A percentile compares a stretch with the other conserved stretches of the same genome.
Conservation (phyloP, 192 early-diverging fungal species). For the Gamsiella multidivaricata region DNA sequence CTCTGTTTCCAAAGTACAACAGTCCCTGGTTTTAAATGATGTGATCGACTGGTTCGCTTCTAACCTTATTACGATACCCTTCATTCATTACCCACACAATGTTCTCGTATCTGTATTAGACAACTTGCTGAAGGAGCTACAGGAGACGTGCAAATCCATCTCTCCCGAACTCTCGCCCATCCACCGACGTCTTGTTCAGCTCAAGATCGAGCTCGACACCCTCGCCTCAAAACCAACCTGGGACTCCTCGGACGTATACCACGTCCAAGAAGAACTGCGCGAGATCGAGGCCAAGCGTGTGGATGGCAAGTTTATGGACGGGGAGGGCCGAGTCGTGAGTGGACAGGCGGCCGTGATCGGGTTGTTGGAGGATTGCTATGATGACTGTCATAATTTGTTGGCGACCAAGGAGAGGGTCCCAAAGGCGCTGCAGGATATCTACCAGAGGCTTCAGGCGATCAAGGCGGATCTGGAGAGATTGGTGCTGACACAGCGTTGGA, state of each 20-base stretch:
- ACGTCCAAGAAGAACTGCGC: conserved; percentile 77
- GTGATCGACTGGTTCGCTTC: too few species aligned
- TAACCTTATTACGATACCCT: not conserved
- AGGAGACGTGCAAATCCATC: conserved; percentile 70
- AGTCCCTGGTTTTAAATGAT: too few species aligned
- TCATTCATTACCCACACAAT: too few species aligned
- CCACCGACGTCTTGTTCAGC: conserved; percentile 75
- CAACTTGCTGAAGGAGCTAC: conserved; percentile 59
- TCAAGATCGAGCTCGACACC: conserved; percentile 69
- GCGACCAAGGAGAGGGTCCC: conserved; percentile 73
- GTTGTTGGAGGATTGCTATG: conserved; percentile 84
- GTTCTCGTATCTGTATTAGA: conserved; percentile 39
- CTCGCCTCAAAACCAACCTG: conserved; percentile 51
- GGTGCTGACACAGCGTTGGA: conserved; percentile 80
- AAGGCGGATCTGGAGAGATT: conserved; percentile 81
- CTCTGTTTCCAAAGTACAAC: not conserved
- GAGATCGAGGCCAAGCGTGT: conserved; percentile 82
- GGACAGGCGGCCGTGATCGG: conserved; percentile 90
- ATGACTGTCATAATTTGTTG: conserved; percentile 83
- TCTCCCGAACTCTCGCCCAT: conserved; percentile 78
- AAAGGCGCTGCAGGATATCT: conserved; percentile 67
- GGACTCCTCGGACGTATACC: conserved; percentile 53
- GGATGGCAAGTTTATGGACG: conserved; percentile 83
- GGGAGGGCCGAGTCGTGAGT: conserved; percentile 73
- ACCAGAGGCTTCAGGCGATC: conserved; percentile 73